A percentile compares a stretch with the other conserved stretches of the same genome.
phyloP scores from a whole-genome alignment of 176 grass and related monocot species.

The Aegilops umbellulata region DNA sequence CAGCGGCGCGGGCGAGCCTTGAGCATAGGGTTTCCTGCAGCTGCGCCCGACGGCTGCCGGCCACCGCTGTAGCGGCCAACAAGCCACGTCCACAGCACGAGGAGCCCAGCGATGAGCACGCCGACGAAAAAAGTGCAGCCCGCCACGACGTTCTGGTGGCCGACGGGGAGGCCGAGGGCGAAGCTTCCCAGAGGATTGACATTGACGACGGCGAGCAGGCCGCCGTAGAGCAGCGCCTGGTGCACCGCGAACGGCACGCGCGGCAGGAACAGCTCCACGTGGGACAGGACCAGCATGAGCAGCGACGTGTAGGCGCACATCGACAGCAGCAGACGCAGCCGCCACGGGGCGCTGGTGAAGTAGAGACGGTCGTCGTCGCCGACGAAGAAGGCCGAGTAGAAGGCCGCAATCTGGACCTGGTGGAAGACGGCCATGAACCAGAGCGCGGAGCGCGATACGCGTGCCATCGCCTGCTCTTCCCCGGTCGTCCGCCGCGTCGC shows the following conservation, averaged over 20 bases:
- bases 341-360: neutral
- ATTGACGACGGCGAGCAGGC: neutral
- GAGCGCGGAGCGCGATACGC: neutral
- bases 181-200: neutral
- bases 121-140: neutral
- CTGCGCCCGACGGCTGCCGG: too few species aligned
- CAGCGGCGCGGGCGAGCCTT: too few species aligned
- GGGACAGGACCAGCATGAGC: neutral
- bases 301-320: neutral
- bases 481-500: neutral
- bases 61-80: neutral
- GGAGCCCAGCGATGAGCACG: neutral
- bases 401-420: neutral
- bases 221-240: neutral
- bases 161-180: neutral
- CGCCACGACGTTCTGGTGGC: neutral
- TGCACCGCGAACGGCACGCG: neutral
- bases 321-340: neutral
- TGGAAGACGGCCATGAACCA: neutral
- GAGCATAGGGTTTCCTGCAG: too few species aligned
- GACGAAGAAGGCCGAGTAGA: neutral
- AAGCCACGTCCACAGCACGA: neutral
- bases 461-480: neutral
- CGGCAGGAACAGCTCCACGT: neutral
- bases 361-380: neutral